Evolutionary conservation across 352 stramenopile species (phyloP), one percentile per base, ranked within the genome.

Genomic region (Globisporangium apiculatum): DNA sequence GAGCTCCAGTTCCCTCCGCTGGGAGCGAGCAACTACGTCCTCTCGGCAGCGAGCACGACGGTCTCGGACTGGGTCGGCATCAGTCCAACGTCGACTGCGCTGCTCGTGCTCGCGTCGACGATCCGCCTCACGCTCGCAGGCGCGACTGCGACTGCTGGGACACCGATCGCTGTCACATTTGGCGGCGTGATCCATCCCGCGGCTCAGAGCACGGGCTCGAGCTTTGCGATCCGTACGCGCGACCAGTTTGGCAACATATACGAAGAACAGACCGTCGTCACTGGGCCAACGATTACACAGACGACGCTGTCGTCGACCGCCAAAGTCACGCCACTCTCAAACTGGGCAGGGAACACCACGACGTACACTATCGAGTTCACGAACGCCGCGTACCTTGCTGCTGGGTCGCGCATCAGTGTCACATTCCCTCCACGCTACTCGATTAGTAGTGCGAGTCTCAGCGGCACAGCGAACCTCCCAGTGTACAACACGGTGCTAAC

Each of bases 151-250:
- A 35, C 47, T 12, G 68, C 70, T 7, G 60, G 57, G 3, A 71
- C 58, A 3, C 17, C n/a, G 0, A 41, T 89, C 7, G 61, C 67
- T 0, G 55, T 86, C n/a, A 72, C 64, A 4, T 82, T 82, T 51
- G 58, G 59, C 12, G 62, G 67, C 7, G 78, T 89, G 31, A 80
- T 77, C 51, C 85, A 85, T 35, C 71, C 78, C 17, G 80, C 77
- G 9, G 72, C 62, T 5, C 73, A 77, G 46, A 18, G 53, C 2
- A 61, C 66, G 0, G 64, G 63, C 15, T 5, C 35, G 18, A 9
- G 53, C 18, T 87, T 88, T 47, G 59, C 49, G 0, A 65, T 86
- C 40, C 68, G 76, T 31, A 85, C 75, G 11, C 73, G 72, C 10
- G 63, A 88, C 45, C 48, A 62, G 4, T 55, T 61, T 0, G 67